Percentiles rank a stretch among this genome's conserved stretches.
phyloP scores from a whole-genome alignment of 768 basidiomycete genomes.

The Infundibulicybe gibba region DNA sequence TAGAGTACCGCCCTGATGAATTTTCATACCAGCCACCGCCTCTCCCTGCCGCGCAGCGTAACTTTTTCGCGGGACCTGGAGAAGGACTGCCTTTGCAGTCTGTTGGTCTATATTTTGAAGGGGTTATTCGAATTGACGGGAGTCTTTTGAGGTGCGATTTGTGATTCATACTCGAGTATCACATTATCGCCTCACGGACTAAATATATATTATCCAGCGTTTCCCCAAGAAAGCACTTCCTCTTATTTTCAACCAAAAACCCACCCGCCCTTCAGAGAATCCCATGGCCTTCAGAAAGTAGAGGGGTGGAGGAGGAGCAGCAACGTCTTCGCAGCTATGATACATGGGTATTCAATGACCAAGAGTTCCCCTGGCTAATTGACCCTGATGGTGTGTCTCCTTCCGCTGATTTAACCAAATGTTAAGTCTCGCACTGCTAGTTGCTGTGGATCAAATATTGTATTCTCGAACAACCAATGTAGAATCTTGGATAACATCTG shows the following conservation, averaged over 20 bases:
- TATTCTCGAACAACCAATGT: constrained; percentile 55
- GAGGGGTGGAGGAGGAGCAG: constrained; percentile 29
- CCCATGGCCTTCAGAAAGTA: constrained; percentile 68
- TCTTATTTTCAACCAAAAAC: constrained; percentile 70
- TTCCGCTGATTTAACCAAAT: constrained; percentile 57
- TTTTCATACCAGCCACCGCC: constrained; percentile 51
- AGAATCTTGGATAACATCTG: constrained; percentile 84
- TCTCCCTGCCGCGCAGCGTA: constrained; percentile 56
- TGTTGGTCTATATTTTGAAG: constrained; percentile 71
- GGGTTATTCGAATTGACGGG: constrained; percentile 76
- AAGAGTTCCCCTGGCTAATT: constrained; percentile 71
- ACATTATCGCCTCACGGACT: neutral
- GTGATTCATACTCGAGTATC: neutral
- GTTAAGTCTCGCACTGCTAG: constrained; percentile 49
- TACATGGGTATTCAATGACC: constrained; percentile 67
- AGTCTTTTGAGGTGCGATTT: constrained; percentile 57
- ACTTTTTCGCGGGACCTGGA: constrained; percentile 78
- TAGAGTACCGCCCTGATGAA: constrained; percentile 55
- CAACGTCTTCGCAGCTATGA: constrained; percentile 46
- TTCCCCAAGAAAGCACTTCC: constrained; percentile 65
- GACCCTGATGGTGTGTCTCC: constrained; percentile 58
- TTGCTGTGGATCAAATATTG: constrained; percentile 61
- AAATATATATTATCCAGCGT: constrained; percentile 41
- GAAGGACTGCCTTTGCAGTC: constrained; percentile 69
- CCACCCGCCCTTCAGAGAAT: constrained; percentile 81